These are phyloP conservation scores for Microbotryomycetes sp. DNA, from an alignment of 1,284 basidiomycete genomes.

Conservation along the genomic window DNA sequence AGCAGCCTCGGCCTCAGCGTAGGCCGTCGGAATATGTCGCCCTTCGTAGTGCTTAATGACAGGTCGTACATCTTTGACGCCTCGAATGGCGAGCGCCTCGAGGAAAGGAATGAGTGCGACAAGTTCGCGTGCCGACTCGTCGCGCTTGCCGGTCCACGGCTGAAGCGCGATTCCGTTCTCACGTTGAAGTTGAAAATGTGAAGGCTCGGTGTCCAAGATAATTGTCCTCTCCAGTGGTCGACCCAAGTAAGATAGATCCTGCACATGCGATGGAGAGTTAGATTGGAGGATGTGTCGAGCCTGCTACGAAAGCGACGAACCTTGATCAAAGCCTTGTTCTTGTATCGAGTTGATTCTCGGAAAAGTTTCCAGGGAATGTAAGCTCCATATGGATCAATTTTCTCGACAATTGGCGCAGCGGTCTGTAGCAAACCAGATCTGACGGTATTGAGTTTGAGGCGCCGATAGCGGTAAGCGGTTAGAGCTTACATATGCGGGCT, in stretches of 20 bases:
- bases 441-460: conserved; percentile 1
- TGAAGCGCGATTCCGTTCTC: conserved; percentile 82
- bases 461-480: background rate
- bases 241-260: conserved; percentile 88
- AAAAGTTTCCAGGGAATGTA: conserved; percentile 84
- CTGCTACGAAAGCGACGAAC: conserved; percentile 44
- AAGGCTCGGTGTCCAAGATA: conserved; percentile 74
- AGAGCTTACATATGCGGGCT: conserved; percentile 73
- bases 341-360: conserved; percentile 76
- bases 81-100: conserved; percentile 53
- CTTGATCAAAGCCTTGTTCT: conserved; percentile 75
- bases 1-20: conserved; percentile 77
- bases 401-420: conserved; percentile 80
- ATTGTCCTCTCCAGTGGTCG: conserved; percentile 88
- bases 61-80: conserved; percentile 66
- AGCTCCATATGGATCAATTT: conserved; percentile 88
- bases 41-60: conserved; percentile 77
- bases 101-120: conserved; percentile 92
- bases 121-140: conserved; percentile 53
- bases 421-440: conserved; percentile 52
- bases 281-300: background rate
- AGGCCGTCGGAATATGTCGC: conserved; percentile 82
- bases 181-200: conserved; percentile 71
- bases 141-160: conserved; percentile 79
- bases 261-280: background rate